Evolutionary conservation across 2,329 filamentous ascomycete species (phyloP), one percentile per base, ranked within the genome.

Genomic region (Botrytis aclada): DNA sequence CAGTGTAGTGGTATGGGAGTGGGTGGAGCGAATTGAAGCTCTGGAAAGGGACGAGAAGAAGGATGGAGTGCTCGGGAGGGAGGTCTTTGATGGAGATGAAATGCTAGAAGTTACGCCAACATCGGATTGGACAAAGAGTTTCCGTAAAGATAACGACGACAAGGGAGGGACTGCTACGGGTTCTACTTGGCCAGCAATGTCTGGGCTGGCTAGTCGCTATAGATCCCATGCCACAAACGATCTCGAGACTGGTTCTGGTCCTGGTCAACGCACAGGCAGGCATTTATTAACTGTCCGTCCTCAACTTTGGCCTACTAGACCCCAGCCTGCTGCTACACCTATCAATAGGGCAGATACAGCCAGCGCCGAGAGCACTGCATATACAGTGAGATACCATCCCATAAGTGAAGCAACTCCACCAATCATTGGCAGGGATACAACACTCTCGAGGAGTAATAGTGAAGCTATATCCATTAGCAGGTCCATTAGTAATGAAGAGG

Each of bases 1-100:
- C 9, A 93, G 90, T 83, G 91, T 93, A n/a, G 90, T 93, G 45
- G 91, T 93, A 7, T 93, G 91, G 91, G 91, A 93, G 82, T 93
- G 91, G 91, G 91, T 93, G 7, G 91, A 93, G 81, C 85, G 91
- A 54, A 93, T 93, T 74, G 91, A 93, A 81, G 90, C 90, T n/a
- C 67, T 75, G 34, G 74, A 74, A 39, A 71, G 74, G 64, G 56
- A 75, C 67, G 71, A 75, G 34, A 75, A 75, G 45, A 75, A 74
- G 54, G 74, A 75, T 90, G 90, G 9, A 90, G 72, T 93, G 63
- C 82, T 93, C 2, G 90, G 90, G 18, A 84, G 90, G 74, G 90
- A 93, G 78, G 85, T 93, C 0, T 93, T 92, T 76, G 90, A 93
- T 78, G 90, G 90, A 3, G 90, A 93, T 78, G 91, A 93, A 77